Percentiles rank a stretch among this genome's conserved stretches.
These are phyloP conservation scores for Hawksworthiomyces lignivorus DNA, from an alignment of 2,329 filamentous ascomycete species.

Conservation along the genomic window DNA sequence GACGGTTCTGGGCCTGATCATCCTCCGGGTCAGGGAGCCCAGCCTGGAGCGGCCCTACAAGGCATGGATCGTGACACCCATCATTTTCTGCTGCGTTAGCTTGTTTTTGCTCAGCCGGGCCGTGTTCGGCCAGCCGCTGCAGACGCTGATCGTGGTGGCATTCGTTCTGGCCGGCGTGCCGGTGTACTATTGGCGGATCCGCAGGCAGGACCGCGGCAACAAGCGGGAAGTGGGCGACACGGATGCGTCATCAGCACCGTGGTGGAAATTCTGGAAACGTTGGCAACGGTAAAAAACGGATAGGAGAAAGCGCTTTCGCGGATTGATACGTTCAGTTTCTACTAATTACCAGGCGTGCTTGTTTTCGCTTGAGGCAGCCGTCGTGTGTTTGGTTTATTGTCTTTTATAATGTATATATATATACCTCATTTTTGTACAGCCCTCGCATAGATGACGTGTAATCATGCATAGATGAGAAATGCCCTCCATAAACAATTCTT, in stretches of 20 bases:
- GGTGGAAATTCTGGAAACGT: conserved; percentile 56
- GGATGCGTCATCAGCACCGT: conserved; percentile 25
- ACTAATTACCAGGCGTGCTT: too few species aligned
- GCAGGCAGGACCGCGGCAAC: conserved; percentile 36
- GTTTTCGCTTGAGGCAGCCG: too few species aligned
- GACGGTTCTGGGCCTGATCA: conserved; percentile 85
- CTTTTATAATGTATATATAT: neutral
- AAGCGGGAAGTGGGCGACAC: conserved; percentile 32
- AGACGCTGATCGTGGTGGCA: conserved; percentile 77
- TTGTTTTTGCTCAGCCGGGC: conserved; percentile 83
- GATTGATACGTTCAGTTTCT: too few species aligned
- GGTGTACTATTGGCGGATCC: conserved; percentile 82
- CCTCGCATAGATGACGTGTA: too few species aligned
- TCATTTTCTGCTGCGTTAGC: conserved; percentile 97
- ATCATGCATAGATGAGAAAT: too few species aligned
- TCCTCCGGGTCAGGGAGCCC: conserved; percentile 81
- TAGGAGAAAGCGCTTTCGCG: too few species aligned
- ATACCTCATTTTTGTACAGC: neutral
- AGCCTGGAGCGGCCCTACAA: conserved; percentile 82
- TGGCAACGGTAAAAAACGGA: too few species aligned
- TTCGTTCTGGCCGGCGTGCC: conserved; percentile 81
- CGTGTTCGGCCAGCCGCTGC: conserved; percentile 82
- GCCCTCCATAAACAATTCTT: too few species aligned
- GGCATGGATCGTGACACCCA: conserved; percentile 94
- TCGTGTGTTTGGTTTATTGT: neutral